These are phyloP conservation scores for Aspergillus olivimuriae DNA, from an alignment of 495 filamentous ascomycete genomes.

Conservation along the genomic window DNA sequence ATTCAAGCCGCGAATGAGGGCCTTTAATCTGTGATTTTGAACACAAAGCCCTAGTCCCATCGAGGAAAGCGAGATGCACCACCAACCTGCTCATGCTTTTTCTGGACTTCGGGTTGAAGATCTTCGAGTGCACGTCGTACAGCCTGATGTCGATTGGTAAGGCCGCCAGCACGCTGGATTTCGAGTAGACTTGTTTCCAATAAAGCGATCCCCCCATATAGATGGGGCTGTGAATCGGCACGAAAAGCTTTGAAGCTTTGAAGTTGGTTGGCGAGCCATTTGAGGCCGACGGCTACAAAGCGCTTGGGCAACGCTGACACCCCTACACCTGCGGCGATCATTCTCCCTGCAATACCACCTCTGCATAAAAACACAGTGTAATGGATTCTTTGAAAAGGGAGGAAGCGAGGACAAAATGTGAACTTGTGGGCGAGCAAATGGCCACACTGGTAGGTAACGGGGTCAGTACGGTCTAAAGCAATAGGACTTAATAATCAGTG, in stretches of 20 bases:
- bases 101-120: too few relatives aligned
- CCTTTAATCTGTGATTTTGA: background rate
- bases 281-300: background rate
- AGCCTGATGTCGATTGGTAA: background rate
- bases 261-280: background rate
- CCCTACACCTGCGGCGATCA: background rate
- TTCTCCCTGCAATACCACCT: background rate
- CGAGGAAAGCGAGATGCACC: slow-evolving; percentile 7
- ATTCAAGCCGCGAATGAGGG: background rate
- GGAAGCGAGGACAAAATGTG: slow-evolving; percentile 15
- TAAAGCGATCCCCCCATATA: background rate
- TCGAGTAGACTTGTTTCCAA: background rate
- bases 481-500: background rate
- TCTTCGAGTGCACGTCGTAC: background rate
- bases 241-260: too few relatives aligned
- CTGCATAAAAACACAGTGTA: background rate
- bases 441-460: slow-evolving; percentile 29
- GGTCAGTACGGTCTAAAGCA: slow-evolving; percentile 17
- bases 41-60: slow-evolving; percentile 1
- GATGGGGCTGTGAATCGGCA: background rate
- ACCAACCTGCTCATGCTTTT: slow-evolving; percentile 4
- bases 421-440: slow-evolving; percentile 31
- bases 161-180: background rate
- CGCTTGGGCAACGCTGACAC: background rate
- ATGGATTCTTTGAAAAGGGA: slow-evolving; percentile 14